Conservation (phyloP, 2,329 filamentous ascomycete genomes). For the Bipolaris oryzae region DNA sequence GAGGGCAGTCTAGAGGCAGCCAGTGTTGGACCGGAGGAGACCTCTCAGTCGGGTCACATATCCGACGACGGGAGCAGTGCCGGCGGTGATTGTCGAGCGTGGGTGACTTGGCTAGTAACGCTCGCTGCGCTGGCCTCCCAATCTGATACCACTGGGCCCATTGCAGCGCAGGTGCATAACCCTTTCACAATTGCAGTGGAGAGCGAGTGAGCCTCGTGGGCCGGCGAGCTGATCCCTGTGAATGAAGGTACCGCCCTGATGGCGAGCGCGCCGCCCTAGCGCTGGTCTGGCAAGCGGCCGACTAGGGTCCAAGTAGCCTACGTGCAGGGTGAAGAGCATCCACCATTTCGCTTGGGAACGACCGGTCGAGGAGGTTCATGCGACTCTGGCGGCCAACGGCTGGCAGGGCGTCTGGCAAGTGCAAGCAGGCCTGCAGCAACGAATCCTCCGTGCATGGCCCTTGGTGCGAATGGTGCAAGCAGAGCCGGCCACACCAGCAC, state of each 20-base stretch:
- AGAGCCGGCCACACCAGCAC: no score
- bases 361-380: conserved; percentile 22
- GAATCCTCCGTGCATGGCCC: conserved; percentile 13
- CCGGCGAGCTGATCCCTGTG: conserved; percentile 37
- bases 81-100: conserved; percentile 25
- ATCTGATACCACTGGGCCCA: conserved; percentile 34
- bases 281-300: conserved; percentile 32
- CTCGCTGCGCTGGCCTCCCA: conserved; percentile 34
- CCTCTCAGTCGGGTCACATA: conserved; percentile 27
- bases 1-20: conserved; percentile 25
- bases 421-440: conserved; percentile 21
- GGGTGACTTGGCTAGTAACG: conserved; percentile 29
- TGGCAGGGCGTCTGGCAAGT: conserved; percentile 20
- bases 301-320: conserved; percentile 25
- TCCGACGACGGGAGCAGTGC: conserved; percentile 26
- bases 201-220: conserved; percentile 44
- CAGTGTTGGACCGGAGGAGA: conserved; percentile 33
- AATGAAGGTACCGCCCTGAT: conserved; percentile 35
- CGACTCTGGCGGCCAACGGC: conserved; percentile 16
- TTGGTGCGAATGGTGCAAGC: not conserved
- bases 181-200: conserved; percentile 44
- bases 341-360: conserved; percentile 19
- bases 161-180: conserved; percentile 42
- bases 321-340: conserved; percentile 32
- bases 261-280: conserved; percentile 39